phyloP scores from a whole-genome alignment of 2,329 filamentous ascomycete species.

The Monosporascus sp. region DNA sequence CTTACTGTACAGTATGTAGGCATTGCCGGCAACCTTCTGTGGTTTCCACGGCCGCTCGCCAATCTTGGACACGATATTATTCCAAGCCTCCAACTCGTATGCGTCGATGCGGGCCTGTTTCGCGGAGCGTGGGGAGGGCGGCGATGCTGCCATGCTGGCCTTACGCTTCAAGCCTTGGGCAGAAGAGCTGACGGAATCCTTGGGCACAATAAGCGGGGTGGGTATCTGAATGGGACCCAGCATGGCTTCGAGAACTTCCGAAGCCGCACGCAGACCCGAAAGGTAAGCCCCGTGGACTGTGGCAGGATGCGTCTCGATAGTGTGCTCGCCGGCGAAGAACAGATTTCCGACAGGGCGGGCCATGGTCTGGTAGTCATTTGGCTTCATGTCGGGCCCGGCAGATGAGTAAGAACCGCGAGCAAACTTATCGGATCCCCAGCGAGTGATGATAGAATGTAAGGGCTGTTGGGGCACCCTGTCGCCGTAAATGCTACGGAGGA shows the following conservation, averaged over 20 bases:
- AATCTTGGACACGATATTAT: slow-evolving; percentile 50
- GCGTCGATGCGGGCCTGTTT: slow-evolving; percentile 49
- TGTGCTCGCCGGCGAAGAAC: slow-evolving; percentile 95
- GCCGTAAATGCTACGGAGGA: slow-evolving; percentile 73
- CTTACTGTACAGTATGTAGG: slow-evolving; percentile 86
- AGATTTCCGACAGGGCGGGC: slow-evolving; percentile 78
- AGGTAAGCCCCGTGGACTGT: slow-evolving; percentile 96
- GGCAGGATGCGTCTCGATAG: slow-evolving; percentile 89
- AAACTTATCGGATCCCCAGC: slow-evolving; percentile 88
- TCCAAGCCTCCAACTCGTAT: slow-evolving; percentile 50
- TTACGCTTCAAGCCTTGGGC: slow-evolving; percentile 48
- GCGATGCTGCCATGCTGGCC: slow-evolving; percentile 19
- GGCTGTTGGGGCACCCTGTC: slow-evolving; percentile 67
- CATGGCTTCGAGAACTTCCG: slow-evolving; percentile 75
- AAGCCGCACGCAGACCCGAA: slow-evolving; percentile 83
- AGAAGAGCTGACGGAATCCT: slow-evolving; percentile 39
- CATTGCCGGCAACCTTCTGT: slow-evolving; percentile 69
- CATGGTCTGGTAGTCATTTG: slow-evolving; percentile 91
- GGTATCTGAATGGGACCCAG: slow-evolving; percentile 77
- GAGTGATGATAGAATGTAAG: slow-evolving; percentile 79
- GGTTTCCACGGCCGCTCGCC: slow-evolving; percentile 74
- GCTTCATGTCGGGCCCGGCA: slow-evolving; percentile 73
- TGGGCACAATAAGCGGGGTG: slow-evolving; percentile 66
- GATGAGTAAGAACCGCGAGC: slow-evolving; percentile 95
- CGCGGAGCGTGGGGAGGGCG: slow-evolving; percentile 37